Base-by-base conservation (phyloP, 257 asterid species). In the Verbascum thapsus region DNA sequence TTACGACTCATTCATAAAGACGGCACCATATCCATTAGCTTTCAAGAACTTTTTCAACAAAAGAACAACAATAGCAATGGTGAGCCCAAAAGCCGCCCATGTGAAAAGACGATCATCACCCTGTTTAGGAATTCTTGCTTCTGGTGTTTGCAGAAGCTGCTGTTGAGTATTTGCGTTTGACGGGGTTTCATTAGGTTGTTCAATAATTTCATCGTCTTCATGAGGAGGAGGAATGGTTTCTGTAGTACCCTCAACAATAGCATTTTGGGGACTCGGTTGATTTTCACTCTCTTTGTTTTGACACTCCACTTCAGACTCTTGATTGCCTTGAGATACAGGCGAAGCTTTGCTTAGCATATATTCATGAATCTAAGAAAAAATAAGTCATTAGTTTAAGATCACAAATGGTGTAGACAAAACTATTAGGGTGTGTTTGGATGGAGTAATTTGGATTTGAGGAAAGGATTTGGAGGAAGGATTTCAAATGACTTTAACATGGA, bases 51-150 rank as follows among this genome's bases (percentile, higher is more conserved):
- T 86, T 80, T 83, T 86, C 67, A 86, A 52, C 69, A 86, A 57
- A 48, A 86, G 86, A 61, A 83, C 79, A 4, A 77, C 66, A 15
- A 86, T 83, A 38, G 95, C 90, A 67, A 86, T 42, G 53, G 86
- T 75, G 16, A 86, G 85, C 67, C 79, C 95, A 34, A 86, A 63
- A 44, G 90, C 90, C 15, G 90, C 95, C 90, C 80, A 79, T 13
- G 90, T 83, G 68, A 76, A 78, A 44, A 83, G 13, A 1, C 88
- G 81, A 43, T 85, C 95, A 53, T 74, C 75, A 10, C 61, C 75
- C 61, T 17, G 90, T 51, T 76, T 75, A 15, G 67, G 74, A 62
- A 63, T 70, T 58, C 61, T 55, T 11, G 61, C 47, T 48, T 62
- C 83, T 12, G 76, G 74, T 58, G 63, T 71, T n/a, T 38, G 74